These are phyloP conservation scores for Incumbomyces delicatus DNA, from an alignment of 2,329 filamentous ascomycete genomes.

Conservation along the genomic window DNA sequence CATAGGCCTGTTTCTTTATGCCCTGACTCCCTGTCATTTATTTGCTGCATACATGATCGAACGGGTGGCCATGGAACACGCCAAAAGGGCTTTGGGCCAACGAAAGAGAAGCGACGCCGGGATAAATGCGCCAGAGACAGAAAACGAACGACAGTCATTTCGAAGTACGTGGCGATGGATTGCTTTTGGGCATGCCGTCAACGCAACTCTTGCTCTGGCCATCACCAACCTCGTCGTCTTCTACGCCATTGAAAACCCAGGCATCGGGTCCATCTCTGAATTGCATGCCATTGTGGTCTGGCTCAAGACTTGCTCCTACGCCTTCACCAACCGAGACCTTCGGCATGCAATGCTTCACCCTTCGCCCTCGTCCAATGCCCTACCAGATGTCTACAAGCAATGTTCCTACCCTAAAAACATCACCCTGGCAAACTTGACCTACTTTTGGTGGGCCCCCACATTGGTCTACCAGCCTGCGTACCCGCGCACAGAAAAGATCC, in stretches of 20 bases:
- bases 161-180: constrained; percentile 69
- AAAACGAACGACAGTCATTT: constrained; percentile 54
- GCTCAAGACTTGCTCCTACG: constrained; percentile 92
- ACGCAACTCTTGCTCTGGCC: constrained; percentile 69
- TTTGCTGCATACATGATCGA: constrained; percentile 88
- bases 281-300: constrained; percentile 90
- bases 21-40: constrained; percentile 81
- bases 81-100: constrained; percentile 55
- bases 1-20: constrained; percentile 68
- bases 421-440: constrained; percentile 74
- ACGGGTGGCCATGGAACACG: constrained; percentile 67
- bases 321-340: constrained; percentile 90
- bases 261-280: constrained; percentile 85
- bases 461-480: constrained; percentile 96
- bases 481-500: constrained; percentile 68
- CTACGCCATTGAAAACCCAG: constrained; percentile 80
- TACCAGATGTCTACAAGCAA: constrained; percentile 70
- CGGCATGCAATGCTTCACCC: constrained; percentile 83
- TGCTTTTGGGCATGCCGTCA: constrained; percentile 70
- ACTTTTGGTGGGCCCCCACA: constrained; percentile 98
- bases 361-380: constrained; percentile 51
- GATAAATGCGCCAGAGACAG: constrained; percentile 44
- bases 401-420: constrained; percentile 90
- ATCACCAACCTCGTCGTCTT: constrained; percentile 82
- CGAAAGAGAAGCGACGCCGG: constrained; percentile 42